Percentiles rank a stretch among this genome's conserved stretches.
These are phyloP conservation scores for Eimeria tenella DNA, from an alignment of 169 alveolate genomes.

Conservation along the genomic window DNA sequence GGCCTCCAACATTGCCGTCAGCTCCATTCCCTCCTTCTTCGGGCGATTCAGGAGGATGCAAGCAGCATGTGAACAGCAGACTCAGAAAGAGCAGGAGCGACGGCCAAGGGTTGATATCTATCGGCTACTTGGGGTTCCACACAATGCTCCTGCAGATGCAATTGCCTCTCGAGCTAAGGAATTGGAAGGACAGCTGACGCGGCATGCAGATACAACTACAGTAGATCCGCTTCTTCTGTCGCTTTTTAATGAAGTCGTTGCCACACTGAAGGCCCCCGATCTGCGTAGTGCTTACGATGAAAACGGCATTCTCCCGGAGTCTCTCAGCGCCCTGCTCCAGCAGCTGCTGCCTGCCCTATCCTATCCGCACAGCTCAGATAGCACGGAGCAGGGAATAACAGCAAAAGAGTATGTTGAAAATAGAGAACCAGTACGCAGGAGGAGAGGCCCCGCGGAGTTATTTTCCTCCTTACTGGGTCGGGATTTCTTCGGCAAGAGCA, in stretches of 20 bases:
- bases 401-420: neutral
- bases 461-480: slow-evolving; percentile 27
- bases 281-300: slow-evolving; percentile 29
- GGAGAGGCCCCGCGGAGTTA: slow-evolving; percentile 29
- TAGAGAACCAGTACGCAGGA: neutral
- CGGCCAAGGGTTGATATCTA: slow-evolving; percentile 22
- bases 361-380: neutral
- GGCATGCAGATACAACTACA: neutral
- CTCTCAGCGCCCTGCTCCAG: slow-evolving; percentile 35
- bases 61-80: neutral
- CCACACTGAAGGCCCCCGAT: neutral
- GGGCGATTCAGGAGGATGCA: neutral
- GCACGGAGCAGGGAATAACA: neutral
- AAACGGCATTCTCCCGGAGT: slow-evolving; percentile 6
- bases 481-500: neutral
- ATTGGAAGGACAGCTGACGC: slow-evolving; percentile 19
- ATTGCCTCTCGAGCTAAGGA: slow-evolving; percentile 46
- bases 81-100: neutral
- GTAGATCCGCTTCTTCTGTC: slow-evolving; percentile 17
- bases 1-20: slow-evolving; percentile 30
- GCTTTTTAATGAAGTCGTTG: slow-evolving; percentile 15
- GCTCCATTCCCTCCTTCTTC: slow-evolving; percentile 48
- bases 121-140: slow-evolving; percentile 34
- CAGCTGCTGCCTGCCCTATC: slow-evolving; percentile 16
- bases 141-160: slow-evolving; percentile 5